Percentiles rank a stretch among this genome's conserved stretches.
Conservation (phyloP, 495 filamentous ascomycete species). For the Tuber microsphaerosporum region DNA sequence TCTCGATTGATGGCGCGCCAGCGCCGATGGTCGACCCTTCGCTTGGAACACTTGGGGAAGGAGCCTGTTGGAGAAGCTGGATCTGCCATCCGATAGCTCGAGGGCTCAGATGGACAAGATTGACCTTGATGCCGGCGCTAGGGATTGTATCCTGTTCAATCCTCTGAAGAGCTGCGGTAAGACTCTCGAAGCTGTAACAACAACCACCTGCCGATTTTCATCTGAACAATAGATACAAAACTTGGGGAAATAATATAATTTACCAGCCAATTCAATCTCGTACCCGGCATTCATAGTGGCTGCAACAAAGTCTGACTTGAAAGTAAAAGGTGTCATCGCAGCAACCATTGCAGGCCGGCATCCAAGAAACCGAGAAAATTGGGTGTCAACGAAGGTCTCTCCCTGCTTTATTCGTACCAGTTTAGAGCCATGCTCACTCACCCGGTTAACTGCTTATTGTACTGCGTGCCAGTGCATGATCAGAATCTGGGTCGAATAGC, state of each 20-base stretch:
- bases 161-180: conserved; percentile 82
- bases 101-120: conserved; percentile 94
- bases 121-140: conserved; percentile 86
- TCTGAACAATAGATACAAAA: conserved; percentile 9
- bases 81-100: conserved; percentile 97
- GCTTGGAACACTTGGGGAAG: conserved; percentile 81
- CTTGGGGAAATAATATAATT: conserved; percentile 1
- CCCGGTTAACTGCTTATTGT: conserved; percentile 92
- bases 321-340: conserved; percentile 94
- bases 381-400: conserved; percentile 87
- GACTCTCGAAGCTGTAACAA: conserved; percentile 82
- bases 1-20: conserved; percentile 86
- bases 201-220: conserved; percentile 56
- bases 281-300: conserved; percentile 93
- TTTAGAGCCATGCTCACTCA: conserved; percentile 87
- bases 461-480: conserved; percentile 58
- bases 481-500: conserved; percentile 88
- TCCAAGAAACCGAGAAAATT: conserved; percentile 88
- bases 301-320: conserved; percentile 92
- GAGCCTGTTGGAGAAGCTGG: conserved; percentile 73
- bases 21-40: conserved; percentile 92
- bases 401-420: conserved; percentile 80
- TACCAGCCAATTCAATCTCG: conserved; percentile 71
- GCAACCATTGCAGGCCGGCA: conserved; percentile 86
- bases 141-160: conserved; percentile 82